Base-by-base conservation (phyloP, 495 filamentous ascomycete genomes). In the Gamarada debralockiae region DNA sequence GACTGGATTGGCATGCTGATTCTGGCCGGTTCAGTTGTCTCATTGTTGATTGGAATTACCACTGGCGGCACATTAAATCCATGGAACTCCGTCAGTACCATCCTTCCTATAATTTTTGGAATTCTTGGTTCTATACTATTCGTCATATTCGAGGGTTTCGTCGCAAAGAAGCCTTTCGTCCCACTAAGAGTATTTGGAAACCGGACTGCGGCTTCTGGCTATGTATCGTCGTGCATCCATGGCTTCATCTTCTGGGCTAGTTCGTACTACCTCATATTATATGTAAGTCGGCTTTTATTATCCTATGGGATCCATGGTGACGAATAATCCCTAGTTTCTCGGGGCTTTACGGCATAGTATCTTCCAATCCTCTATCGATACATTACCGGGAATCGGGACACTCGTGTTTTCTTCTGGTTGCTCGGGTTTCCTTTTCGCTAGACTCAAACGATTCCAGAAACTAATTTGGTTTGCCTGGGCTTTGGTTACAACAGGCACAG, bases 1-100 rank as follows among this genome's bases (percentile, higher is more conserved):
- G 72, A 75, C 40, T 76, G 70, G 69, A 37, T 65, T 8, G 73
- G 73, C 1, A 63, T 58, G 13, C 24, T 59, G 10, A 55, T 77
- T 48, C 65, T 63, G 2, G 48, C 69, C 9, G 14, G 67, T 14
- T 68, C 69, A 0, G 31, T 67, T 13, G 61, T 62, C 0, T 55
- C 40, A 47, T 58, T 75, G 15, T 49, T 75, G 2, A 55, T 68
- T 21, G 71, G 70, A 2, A 31, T 73, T 2, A 66, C 64, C 27
- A 74, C 68, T 62, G 70, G 65, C 18, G 74, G 74, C 0, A 61
- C 59, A 3, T 43, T 53, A 13, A 67, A 67, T 38, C 33, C 44
- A 0, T 74, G 72, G 73, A 37, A 52, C 15, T 53, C 67, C 14
- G 73, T 22, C 31, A 31, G 1, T n/a, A 55, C 46, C 12, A 55